Base-by-base conservation (phyloP, 805 yeast genomes). In the Monosporozyma unispora region DNA sequence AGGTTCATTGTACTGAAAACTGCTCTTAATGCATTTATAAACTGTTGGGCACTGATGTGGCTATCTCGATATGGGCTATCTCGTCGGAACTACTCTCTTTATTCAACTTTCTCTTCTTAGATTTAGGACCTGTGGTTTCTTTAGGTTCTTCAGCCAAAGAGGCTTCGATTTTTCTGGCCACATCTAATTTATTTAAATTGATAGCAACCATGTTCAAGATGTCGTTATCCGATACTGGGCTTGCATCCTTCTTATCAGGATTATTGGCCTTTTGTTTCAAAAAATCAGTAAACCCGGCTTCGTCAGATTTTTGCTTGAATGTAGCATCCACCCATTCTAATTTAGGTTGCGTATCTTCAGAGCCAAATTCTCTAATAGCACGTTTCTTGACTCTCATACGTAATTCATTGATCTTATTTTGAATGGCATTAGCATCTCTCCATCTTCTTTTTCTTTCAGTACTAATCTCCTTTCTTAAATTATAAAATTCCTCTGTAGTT, bases 361-460 rank as follows among this genome's bases (percentile, higher is more conserved):
- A 76, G 1, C 96, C 93, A 68, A 79, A 89, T 56, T 83, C 67
- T 18, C 67, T 68, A 37, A 69, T 71, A 0, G 97, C 96, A 39
- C 93, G 72, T 55, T 82, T 83, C 54, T 78, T 75, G 19, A 91
- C 82, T 49, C 98, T 72, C 0, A 86, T 79, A 47, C 95, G 74
- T 48, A 91, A 70, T 61, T 91, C 98, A 58, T 87, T 84, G 63
- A 89, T 96, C 69, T 87, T 83, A 65, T 90, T 90, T 55, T 93
- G 74, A 52, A 83, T 83, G 8, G 78, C 76, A 61, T 91, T 88
- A 25, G 79, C 81, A 25, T 54, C 61, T 49, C 70, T 60, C 70
- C 70, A 66, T 46, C 60, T 64, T 46, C 69, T 55, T 43, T 66
- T 66, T 16, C 69, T 57, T 50, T 63, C 68, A 19, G 58, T 64